Conservation (phyloP, 78 protist species). For the Dictyostelium discoideum region DNA sequence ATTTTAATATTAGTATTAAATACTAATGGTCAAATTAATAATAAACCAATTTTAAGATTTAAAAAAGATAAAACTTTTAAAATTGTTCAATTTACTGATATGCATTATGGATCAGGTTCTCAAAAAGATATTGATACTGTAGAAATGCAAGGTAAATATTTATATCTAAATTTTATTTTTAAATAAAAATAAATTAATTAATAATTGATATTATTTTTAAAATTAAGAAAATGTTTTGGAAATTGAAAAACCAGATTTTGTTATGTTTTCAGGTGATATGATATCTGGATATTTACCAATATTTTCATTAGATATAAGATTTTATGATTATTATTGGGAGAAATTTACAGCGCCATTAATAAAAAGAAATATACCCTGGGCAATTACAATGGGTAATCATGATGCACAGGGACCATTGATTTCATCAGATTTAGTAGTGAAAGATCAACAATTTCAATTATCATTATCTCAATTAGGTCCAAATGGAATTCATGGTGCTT, state of each 20-base stretch:
- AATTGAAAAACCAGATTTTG: slow-evolving; percentile 45
- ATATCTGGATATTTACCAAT: slow-evolving; percentile 16
- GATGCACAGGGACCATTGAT: slow-evolving; percentile 31
- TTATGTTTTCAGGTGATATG: slow-evolving; percentile 56
- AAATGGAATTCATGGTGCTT: not conserved
- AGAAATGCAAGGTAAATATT: not conserved
- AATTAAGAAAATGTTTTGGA: not conserved
- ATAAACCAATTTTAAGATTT: slow-evolving; percentile 20
- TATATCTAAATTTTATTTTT: not conserved
- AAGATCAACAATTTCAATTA: slow-evolving; percentile 4
- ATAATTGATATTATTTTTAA: too few relatives aligned
- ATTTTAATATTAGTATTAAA: too few relatives aligned
- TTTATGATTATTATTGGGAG: not conserved
- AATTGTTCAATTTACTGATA: slow-evolving; percentile 70
- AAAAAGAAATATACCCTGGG: slow-evolving; percentile 59
- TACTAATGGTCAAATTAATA: not conserved
- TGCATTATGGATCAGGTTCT: slow-evolving; percentile 55
- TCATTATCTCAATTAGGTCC: not conserved
- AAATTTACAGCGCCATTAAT: slow-evolving; percentile 2
- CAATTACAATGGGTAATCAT: slow-evolving; percentile 67
- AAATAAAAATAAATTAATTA: not conserved
- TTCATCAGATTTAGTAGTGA: not conserved
- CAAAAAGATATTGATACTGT: not conserved
- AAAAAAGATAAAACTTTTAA: slow-evolving; percentile 18
- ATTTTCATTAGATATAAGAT: not conserved